A percentile compares a stretch with the other conserved stretches of the same genome.
phyloP scores from a whole-genome alignment of 164 flowering plant genomes.

The Aristolochia fimbriata region DNA sequence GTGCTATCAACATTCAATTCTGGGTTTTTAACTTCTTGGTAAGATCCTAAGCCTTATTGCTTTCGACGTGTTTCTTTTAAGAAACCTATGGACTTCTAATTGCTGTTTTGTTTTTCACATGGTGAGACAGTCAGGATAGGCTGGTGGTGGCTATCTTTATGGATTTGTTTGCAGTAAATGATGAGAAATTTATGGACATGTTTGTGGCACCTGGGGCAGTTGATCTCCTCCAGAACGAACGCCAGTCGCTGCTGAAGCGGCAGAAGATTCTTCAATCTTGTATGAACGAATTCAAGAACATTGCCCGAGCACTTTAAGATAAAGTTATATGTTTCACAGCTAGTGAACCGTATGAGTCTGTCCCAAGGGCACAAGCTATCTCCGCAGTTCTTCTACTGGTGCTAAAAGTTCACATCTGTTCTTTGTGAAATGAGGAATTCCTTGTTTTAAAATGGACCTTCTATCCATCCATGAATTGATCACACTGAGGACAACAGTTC shows the following conservation, averaged over 20 bases:
- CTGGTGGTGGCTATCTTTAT: constrained; percentile 74
- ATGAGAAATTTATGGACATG: constrained; percentile 97
- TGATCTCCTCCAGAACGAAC: constrained; percentile 61
- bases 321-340: neutral
- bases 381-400: neutral
- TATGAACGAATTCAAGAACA: constrained; percentile 73
- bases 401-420: too few species aligned
- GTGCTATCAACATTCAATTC: constrained; percentile 83
- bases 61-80: neutral
- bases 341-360: neutral
- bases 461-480: too few species aligned
- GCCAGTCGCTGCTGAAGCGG: constrained; percentile 78
- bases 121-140: constrained; percentile 53
- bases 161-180: constrained; percentile 86
- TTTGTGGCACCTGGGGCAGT: constrained; percentile 89
- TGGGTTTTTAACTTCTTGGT: constrained; percentile 94
- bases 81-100: neutral
- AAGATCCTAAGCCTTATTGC: constrained; percentile 10
- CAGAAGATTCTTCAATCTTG: constrained; percentile 88
- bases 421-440: too few species aligned
- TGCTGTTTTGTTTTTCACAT: neutral
- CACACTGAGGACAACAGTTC: too few species aligned
- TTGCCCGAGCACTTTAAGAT: constrained; percentile 61
- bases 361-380: neutral
- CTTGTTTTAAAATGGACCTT: too few species aligned